Base-by-base conservation (phyloP, 2,329 filamentous ascomycete genomes). In the Bipolaris zeicola region DNA sequence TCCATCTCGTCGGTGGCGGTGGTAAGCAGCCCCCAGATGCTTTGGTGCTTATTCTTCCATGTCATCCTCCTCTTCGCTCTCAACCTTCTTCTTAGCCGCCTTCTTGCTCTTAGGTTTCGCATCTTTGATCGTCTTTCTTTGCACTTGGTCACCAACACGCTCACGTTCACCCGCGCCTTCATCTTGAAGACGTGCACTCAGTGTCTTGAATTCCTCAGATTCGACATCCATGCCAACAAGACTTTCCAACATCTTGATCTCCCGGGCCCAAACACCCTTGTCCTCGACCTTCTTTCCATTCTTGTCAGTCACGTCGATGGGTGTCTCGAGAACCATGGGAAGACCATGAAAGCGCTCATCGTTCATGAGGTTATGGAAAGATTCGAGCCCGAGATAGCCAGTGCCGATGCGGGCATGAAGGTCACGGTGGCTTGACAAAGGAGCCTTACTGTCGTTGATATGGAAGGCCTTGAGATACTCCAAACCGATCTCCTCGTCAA, bases 331-430 rank as follows among this genome's bases (percentile, higher is more conserved):
- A 1, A 99, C 88, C 86, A 99, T 92, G 3, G 95, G 95, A 68
- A 97, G 77, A 24, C 86, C 86, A 64, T 89, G 85, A 57, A 98
- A 89, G 1, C 86, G 81, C 24, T 83, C 80, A 69, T 92, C 87
- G 75, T 98, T 98, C 82, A 98, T 89, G 57, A 99, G 80, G 71
- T 88, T 91, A 78, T 96, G 91, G 76, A 99, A 99, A 2, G 93
- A 90, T 20, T 90, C 85, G 14, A 99, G 83, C 0, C 95, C 95
- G 0, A 99, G 83, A 72, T 96, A 99, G 1, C 95, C 95, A 0
- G 92, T 96, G 24, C 95, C 95, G 61, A 99, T 98, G 73, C 97
- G 98, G 63, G 94, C 92, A 77, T 99, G 95, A 2, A 98, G 79
- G 73, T 99, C 95, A 38, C 93, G 87, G 63, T 92, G 86, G 34